phyloP scores from a whole-genome alignment of 352 stramenopile species.

The Peronosclerospora sorghi region DNA sequence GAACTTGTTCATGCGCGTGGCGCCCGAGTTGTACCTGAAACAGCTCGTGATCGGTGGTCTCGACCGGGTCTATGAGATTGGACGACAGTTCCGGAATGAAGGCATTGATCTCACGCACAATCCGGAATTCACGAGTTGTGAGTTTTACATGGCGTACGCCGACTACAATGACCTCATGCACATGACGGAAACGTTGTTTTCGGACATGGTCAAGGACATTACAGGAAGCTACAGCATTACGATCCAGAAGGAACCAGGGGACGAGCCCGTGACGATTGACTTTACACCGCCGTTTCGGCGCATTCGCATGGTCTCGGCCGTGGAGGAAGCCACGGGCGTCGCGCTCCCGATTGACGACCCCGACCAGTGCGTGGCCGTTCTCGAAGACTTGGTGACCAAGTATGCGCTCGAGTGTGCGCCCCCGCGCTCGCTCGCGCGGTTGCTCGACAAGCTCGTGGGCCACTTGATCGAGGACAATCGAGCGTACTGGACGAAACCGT shows the following conservation, averaged over 20 bases:
- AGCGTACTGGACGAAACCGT: constrained; percentile 89
- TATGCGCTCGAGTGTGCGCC: constrained; percentile 59
- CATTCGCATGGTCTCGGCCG: constrained; percentile 86
- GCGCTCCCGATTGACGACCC: constrained; percentile 65
- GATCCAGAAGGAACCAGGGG: constrained; percentile 77
- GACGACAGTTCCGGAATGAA: constrained; percentile 98
- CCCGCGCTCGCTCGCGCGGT: constrained; percentile 59
- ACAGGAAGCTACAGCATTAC: constrained; percentile 81
- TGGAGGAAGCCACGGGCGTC: constrained; percentile 59
- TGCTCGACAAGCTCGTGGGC: constrained; percentile 84
- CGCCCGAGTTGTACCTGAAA: constrained; percentile 97
- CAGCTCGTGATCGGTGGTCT: constrained; percentile 96
- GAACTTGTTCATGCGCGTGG: constrained; percentile 95
- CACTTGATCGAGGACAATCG: constrained; percentile 85
- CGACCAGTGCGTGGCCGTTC: constrained; percentile 38
- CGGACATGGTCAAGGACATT: constrained; percentile 84
- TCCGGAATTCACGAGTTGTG: constrained; percentile 97
- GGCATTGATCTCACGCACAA: constrained; percentile 97
- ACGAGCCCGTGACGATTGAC: constrained; percentile 83
- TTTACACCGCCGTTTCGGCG: constrained; percentile 92
- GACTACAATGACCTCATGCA: constrained; percentile 98
- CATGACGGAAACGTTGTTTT: constrained; percentile 93
- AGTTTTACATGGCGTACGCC: constrained; percentile 98
- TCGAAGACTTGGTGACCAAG: constrained; percentile 63
- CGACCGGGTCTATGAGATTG: constrained; percentile 97